Percentiles rank a stretch among this genome's conserved stretches.
Conservation (phyloP, 2,329 filamentous ascomycete genomes). For the Aureobasidium uvarum region DNA sequence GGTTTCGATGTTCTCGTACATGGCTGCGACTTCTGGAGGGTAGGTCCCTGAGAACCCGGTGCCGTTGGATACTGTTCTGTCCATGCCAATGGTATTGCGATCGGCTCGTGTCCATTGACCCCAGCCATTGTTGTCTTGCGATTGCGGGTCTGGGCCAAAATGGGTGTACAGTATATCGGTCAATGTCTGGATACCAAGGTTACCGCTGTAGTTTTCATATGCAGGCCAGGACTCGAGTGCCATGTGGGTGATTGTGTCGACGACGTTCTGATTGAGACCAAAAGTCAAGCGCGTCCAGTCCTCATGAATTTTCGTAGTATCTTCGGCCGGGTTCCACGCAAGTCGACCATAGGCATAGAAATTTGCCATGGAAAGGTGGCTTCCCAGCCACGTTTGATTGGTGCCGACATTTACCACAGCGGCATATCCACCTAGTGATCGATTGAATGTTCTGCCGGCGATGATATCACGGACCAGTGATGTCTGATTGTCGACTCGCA, state of each 20-base stretch:
- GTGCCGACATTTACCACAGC: conserved; percentile 66
- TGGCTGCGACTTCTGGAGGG: conserved; percentile 56
- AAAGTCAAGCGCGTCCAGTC: conserved; percentile 71
- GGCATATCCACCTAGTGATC: conserved; percentile 60
- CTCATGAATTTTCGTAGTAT: conserved; percentile 54
- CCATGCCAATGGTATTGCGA: conserved; percentile 62
- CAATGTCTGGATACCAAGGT: conserved; percentile 67
- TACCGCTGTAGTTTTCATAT: conserved; percentile 69
- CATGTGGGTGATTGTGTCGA: conserved; percentile 60
- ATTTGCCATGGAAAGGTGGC: conserved; percentile 68
- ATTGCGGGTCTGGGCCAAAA: conserved; percentile 65
- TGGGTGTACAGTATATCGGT: conserved; percentile 66
- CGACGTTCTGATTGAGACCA: conserved; percentile 53
- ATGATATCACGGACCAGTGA: conserved; percentile 62
- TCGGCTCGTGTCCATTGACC: conserved; percentile 72
- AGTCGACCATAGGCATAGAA: conserved; percentile 67
- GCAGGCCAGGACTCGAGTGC: conserved; percentile 68
- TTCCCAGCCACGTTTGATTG: conserved; percentile 67
- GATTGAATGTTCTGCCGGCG: conserved; percentile 58
- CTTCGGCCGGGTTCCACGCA: conserved; percentile 60
- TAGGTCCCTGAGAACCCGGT: conserved; percentile 67
- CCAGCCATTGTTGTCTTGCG: conserved; percentile 66
- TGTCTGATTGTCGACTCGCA: conserved; percentile 57
- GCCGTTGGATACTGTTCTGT: conserved; percentile 66
- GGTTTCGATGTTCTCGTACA: conserved; percentile 60